Base-by-base conservation (phyloP, 2,329 filamentous ascomycete species). In the Madurella fahalii region DNA sequence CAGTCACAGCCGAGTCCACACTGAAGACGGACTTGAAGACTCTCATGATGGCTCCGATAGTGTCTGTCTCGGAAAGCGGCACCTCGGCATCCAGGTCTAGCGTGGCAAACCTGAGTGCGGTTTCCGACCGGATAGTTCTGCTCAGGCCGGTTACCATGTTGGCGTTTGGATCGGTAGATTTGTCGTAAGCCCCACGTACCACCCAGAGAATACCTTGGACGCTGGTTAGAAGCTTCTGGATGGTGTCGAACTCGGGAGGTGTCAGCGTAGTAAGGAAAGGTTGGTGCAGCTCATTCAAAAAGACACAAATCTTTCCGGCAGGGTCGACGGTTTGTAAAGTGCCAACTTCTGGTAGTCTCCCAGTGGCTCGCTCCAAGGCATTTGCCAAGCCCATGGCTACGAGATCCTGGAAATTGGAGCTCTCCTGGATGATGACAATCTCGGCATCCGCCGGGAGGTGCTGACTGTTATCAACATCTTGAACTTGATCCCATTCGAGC, bases 111-210 rank as follows among this genome's bases (percentile, higher is more conserved):
- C 68, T 68, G 46, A 76, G 71, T 20, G 70, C 69, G 1, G 73
- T 72, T 59, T 79, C 77, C 1, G 76, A 77, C 1, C 76, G 74
- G 18, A 78, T 68, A 1, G 72, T 74, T 32, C 77, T 69, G 54
- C 73, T 70, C 2, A 79, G 65, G 31, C 76, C 77, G 9, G 71
- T 69, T 0, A 77, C 66, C 67, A 79, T 73, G 61, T 76, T 77
- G 47, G 70, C 63, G 44, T 73, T 68, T 2, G 69, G 74, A 56
- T 66, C 69, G 11, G 65, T 56, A 4, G 69, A 68, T 31, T 66
- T 66, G 15, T 65, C 64, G 51, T 72, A 74, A 0, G 72, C 73
- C 9, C 73, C 74, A 2, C 65, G 62, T 5, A 71, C 69, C 4
- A 72, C 70, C 74, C 74, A 76, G 11, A 76, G 66, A 11, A 71